Conservation (phyloP, 75 land plant genomes). For the Larix kaempferi region DNA sequence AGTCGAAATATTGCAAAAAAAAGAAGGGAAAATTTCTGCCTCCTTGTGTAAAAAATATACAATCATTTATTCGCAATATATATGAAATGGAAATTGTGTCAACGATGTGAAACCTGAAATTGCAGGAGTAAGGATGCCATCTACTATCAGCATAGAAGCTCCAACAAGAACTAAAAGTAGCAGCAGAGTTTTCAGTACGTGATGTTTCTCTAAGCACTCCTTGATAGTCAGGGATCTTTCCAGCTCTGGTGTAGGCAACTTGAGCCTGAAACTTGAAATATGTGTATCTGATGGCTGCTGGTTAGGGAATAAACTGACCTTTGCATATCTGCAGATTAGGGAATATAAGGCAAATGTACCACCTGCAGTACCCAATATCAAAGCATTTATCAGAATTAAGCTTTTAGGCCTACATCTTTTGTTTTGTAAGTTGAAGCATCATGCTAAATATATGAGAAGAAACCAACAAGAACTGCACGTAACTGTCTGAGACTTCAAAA, state of each 20-base stretch:
- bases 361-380: conserved; percentile 43
- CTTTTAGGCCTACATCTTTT: not conserved
- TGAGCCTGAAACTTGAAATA: conserved; percentile 85
- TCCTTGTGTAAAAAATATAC: not conserved
- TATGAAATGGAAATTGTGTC: not conserved
- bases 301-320: conserved; percentile 87
- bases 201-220: conserved; percentile 57
- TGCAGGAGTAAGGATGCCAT: conserved; percentile 93
- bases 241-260: conserved; percentile 73
- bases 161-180: conserved; percentile 77
- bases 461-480: not conserved
- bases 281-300: conserved; percentile 88
- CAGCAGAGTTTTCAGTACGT: conserved; percentile 58
- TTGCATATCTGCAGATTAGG: conserved; percentile 92
- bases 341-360: conserved; percentile 98
- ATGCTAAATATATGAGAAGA: not conserved
- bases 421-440: not conserved
- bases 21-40: no score
- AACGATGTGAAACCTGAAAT: conserved; percentile 73
- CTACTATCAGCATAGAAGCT: conserved; percentile 87
- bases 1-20: not conserved
- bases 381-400: not conserved
- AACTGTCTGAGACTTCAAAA: not conserved
- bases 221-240: conserved; percentile 72
- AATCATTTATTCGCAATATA: not conserved